These are phyloP conservation scores for Monilinia fructigena DNA, from an alignment of 2,329 filamentous ascomycete species.

Conservation along the genomic window DNA sequence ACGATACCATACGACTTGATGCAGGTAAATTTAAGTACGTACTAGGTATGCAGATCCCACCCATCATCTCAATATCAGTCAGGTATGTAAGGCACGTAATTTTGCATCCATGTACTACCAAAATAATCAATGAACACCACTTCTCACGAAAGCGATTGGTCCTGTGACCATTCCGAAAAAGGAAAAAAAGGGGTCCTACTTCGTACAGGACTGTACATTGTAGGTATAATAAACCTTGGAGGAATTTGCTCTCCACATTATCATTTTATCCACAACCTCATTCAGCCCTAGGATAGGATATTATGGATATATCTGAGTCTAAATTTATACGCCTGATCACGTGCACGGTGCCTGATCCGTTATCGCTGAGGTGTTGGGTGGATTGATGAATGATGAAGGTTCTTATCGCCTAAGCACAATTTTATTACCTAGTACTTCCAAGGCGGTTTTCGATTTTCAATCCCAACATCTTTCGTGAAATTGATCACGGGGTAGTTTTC, in stretches of 20 bases:
- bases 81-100: not conserved
- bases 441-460: not conserved
- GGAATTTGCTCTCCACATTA: not conserved
- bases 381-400: not conserved
- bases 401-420: slow-evolving; percentile 16
- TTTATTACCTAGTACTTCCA: not conserved
- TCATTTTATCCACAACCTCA: slow-evolving; percentile 1
- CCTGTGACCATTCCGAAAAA: not conserved
- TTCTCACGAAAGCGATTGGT: not conserved
- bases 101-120: not conserved
- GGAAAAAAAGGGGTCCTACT: not conserved
- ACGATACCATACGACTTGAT: not conserved
- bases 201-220: not conserved
- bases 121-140: not conserved
- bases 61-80: not conserved
- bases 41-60: not conserved
- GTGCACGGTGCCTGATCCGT: slow-evolving; percentile 9
- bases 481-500: slow-evolving; percentile 24
- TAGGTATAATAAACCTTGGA: not conserved
- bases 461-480: slow-evolving; percentile 17
- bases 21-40: not conserved
- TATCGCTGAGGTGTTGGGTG: slow-evolving; percentile 1
- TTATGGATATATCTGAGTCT: not conserved
- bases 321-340: not conserved
- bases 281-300: slow-evolving; percentile 7